Base-by-base conservation (phyloP, 306 rosid species). In the Prunus mira region DNA sequence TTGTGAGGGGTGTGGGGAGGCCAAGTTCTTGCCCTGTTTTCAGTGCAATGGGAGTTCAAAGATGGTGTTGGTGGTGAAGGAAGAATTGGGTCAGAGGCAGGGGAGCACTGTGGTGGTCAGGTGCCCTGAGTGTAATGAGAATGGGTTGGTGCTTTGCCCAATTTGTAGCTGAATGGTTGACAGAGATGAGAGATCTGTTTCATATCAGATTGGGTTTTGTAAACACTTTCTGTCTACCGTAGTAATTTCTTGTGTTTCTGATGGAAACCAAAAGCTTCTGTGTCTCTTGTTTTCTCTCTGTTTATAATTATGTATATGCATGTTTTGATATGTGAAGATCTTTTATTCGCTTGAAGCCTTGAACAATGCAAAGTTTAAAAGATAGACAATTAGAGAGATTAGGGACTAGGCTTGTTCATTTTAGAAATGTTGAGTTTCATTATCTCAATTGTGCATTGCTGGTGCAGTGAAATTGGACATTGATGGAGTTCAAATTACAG, bases 1-100 rank as follows among this genome's bases (percentile, higher is more conserved):
- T 5, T 94, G 98, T 60, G 90, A 89, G 5, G 98, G 97, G 5
- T 94, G 98, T 69, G 98, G 94, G 32, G 91, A 89, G 51, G 88
- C 89, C 57, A 89, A 89, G 55, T 94, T 94, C 75, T 74, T 91
- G 83, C 98, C 97, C 0, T 94, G 98, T 67, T 88, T 86, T 46
- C 84, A 65, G 6, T 94, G 98, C 62, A 91, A 79, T 75, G 98
- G 98, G 55, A 94, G 98, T 46, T 90, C 91, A 13, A 93, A 93
- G 70, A 77, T 87, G 77, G 85, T 84, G 34, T 62, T 88, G 81
- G 57, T 65, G 82, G 65, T 74, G 45, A 65, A 80, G 32, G 78
- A 87, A 14, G 79, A 71, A 22, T 34, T n/a, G 71, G 77, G 66
- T 57, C 77, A 73, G 63, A 81, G 81, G 45, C 84, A 74, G 27